phyloP scores from a whole-genome alignment of 495 filamentous ascomycete species.

The Corynascus novoguineensis region DNA sequence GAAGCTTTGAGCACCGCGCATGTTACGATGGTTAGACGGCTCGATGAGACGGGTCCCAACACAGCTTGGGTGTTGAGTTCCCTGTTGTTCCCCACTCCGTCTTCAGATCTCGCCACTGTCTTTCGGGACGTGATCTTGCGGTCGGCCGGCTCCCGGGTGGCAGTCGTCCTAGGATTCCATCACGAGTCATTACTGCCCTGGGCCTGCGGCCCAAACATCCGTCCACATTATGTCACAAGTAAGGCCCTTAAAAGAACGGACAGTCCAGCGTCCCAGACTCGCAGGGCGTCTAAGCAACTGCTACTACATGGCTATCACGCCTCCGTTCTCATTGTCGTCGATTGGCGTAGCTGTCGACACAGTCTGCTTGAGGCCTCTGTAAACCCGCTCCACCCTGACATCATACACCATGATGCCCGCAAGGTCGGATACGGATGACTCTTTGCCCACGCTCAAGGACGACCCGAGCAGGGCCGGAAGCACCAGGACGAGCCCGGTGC shows the following conservation, averaged over 20 bases:
- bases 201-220: no score
- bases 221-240: no score
- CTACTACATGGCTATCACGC: no score
- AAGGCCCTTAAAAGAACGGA: no score
- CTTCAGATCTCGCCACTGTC: constrained; percentile 4
- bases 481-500: constrained; percentile 10
- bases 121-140: not conserved
- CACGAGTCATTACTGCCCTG: constrained; percentile 17
- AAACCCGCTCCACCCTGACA: not conserved
- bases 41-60: not conserved
- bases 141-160: not conserved
- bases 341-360: not conserved
- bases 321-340: no score
- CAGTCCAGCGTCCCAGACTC: no score
- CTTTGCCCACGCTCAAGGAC: constrained; percentile 16
- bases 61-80: not conserved
- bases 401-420: constrained; percentile 20
- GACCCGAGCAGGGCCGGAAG: constrained; percentile 16
- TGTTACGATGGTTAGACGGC: not conserved
- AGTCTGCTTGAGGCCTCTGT: not conserved
- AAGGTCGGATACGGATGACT: constrained; percentile 21
- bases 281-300: no score
- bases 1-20: not conserved
- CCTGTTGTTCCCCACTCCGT: not conserved
- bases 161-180: not conserved